Evolutionary conservation across 129 eudicot species (phyloP), one percentile per base, ranked within the genome.

Genomic region (Rutidosis leptorrhynchoides): DNA sequence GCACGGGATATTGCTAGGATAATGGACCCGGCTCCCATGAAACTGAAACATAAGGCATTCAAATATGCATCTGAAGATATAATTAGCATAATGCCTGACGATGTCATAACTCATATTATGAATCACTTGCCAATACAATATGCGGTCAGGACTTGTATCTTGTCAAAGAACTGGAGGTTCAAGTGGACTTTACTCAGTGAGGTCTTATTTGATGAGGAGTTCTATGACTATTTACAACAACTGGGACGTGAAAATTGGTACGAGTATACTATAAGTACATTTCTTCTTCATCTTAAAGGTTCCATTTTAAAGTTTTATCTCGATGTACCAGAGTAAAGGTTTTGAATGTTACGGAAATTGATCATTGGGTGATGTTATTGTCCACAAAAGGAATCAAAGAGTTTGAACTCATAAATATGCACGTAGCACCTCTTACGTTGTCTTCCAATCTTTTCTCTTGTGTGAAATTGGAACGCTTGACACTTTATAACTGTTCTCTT

Each of bases 381-480:
- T n/a, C n/a, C n/a, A n/a, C n/a, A n/a, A n/a, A n/a, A n/a, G n/a
- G n/a, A n/a, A n/a, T n/a, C n/a, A n/a, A n/a, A n/a, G n/a, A n/a
- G n/a, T n/a, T n/a, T n/a, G n/a, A n/a, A n/a, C n/a, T n/a, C n/a
- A n/a, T n/a, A n/a, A n/a, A n/a, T n/a, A n/a, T n/a, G n/a, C n/a
- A n/a, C n/a, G n/a, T n/a, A n/a, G n/a, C n/a, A n/a, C n/a, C n/a
- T n/a, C n/a, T n/a, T n/a, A n/a, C n/a, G n/a, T n/a, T n/a, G n/a
- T n/a, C n/a, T n/a, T n/a, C n/a, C n/a, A n/a, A n/a, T n/a, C n/a
- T n/a, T n/a, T n/a, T n/a, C n/a, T n/a, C n/a, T n/a, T n/a, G n/a
- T n/a, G n/a, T n/a, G n/a, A n/a, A 62, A 21, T 62, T 62, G 68
- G 23, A 10, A 62, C 68, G 40, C 14, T 11, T 62, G 32, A 22